Base-by-base conservation (phyloP, 805 yeast genomes). In the Candida krabiensis region DNA sequence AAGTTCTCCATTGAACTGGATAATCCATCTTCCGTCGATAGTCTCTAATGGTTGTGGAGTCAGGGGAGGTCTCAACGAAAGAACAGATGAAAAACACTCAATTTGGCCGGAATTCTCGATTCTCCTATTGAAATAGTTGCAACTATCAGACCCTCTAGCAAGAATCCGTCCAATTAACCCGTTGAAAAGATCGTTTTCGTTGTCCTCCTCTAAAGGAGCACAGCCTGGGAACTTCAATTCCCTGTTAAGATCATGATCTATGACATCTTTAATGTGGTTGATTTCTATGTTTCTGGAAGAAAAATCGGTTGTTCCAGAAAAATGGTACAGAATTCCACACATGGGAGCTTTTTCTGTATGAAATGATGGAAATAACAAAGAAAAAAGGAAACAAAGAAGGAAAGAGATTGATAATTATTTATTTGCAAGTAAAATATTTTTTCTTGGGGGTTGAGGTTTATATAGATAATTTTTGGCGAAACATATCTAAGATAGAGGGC, bases 1-100 rank as follows among this genome's bases (percentile, higher is more conserved):
- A 9, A 93, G 61, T 52, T 93, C 97, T 0, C 99, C 99, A 58
- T 95, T 93, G 63, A 84, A 91, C 55, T 88, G 96, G 7, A 95
- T 55, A 0, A 73, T 52, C 34, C 54, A 70, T 49, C 66, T 47
- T 31, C 63, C 46, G 3, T 50, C 56, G 9, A 40, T 50, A 2
- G 41, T 47, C n/a, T n/a, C n/a, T 3, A 79, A 46, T 0, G 98
- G 96, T 60, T 93, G 99, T 21, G 63, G 48, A 0, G 86, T 79
- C 50, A 86, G 76, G 0, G 98, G 98, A 15, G 75, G 72, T 40
- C 99, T 69, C 28, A 93, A 62, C 0, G 96, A 83, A 13, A 93
- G 67, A 0, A 93, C 87, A 0, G 97, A 84, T 0, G 93, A 82
- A 42, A 73, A 73, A 4, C 66, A 40, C 55, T 76, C 69, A 16